These are phyloP conservation scores for Piromyces finnis DNA, from an alignment of 192 early-diverging fungal genomes.

Conservation along the genomic window DNA sequence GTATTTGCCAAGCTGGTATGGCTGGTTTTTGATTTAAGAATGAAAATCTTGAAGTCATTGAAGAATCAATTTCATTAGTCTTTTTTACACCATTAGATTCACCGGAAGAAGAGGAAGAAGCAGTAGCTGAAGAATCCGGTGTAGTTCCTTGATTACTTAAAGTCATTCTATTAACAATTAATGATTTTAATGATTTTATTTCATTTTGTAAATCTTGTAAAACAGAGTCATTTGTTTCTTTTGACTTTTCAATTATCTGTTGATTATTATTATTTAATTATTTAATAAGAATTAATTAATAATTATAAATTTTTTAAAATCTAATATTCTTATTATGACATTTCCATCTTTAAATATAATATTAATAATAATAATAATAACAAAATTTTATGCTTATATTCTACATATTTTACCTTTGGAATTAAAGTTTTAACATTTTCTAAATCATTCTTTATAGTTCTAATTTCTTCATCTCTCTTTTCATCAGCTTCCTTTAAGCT, in stretches of 20 bases:
- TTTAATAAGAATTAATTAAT: neutral
- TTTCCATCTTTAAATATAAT: too few species aligned
- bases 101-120: too few species aligned
- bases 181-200: constrained; percentile 79
- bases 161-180: constrained; percentile 58
- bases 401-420: constrained; percentile 40
- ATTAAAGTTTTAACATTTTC: constrained; percentile 52
- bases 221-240: constrained; percentile 44
- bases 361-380: too few species aligned
- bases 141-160: neutral
- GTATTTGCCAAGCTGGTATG: neutral
- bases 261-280: neutral
- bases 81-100: neutral
- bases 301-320: too few species aligned
- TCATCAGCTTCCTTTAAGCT: constrained; percentile 31
- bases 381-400: too few species aligned
- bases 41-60: neutral
- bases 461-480: constrained; percentile 45
- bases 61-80: neutral
- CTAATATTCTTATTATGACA: too few species aligned
- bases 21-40: neutral
- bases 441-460: constrained; percentile 54
- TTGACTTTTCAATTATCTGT: constrained; percentile 53
- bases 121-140: neutral
- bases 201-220: constrained; percentile 77